phyloP scores from a whole-genome alignment of 495 filamentous ascomycete genomes.

The Aspergillus ellipticus region DNA sequence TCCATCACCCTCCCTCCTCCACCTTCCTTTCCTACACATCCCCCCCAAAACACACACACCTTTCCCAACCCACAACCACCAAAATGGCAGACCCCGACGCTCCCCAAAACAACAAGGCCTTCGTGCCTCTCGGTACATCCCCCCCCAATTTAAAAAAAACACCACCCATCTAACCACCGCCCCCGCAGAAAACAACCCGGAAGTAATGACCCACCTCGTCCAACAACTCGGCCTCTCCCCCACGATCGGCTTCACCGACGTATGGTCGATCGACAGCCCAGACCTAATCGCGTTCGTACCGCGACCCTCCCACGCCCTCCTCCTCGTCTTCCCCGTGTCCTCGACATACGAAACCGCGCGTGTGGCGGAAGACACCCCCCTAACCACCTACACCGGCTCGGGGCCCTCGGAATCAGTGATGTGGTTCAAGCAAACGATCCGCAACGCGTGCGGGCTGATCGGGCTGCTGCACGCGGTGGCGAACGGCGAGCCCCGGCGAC shows the following conservation, averaged over 20 bases:
- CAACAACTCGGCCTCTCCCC: constrained; percentile 70
- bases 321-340: constrained; percentile 83
- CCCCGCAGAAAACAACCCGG: constrained; percentile 69
- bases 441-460: constrained; percentile 82
- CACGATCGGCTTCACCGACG: constrained; percentile 70
- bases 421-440: constrained; percentile 92
- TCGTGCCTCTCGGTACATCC: constrained; percentile 44
- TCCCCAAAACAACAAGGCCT: constrained; percentile 41
- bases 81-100: constrained; percentile 39
- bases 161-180: constrained; percentile 15
- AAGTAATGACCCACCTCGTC: constrained; percentile 73
- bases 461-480: constrained; percentile 70
- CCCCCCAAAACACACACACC: neutral
- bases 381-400: constrained; percentile 47
- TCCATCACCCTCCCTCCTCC: neutral
- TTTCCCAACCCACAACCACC: neutral
- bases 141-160: neutral
- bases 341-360: constrained; percentile 64
- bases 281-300: constrained; percentile 77
- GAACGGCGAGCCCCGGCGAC: constrained; percentile 54
- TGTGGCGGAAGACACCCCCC: constrained; percentile 56
- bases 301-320: constrained; percentile 74
- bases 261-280: constrained; percentile 76
- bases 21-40: neutral
- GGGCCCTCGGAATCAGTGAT: constrained; percentile 60